Base-by-base conservation (phyloP, 139 green algal species). In the Choricystis sp. region DNA sequence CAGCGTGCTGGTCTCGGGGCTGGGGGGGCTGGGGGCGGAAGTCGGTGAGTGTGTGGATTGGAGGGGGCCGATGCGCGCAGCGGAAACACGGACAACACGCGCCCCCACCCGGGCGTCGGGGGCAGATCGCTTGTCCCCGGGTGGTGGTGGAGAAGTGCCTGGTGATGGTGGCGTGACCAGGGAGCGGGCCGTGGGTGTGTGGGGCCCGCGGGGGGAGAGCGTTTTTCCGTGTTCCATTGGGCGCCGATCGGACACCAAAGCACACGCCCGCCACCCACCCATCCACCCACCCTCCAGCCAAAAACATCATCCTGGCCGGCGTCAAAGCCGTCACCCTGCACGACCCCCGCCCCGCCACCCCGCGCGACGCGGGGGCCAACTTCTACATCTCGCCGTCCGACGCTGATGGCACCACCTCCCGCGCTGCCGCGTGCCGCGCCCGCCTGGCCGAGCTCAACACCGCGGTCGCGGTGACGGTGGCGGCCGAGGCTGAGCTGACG, bases 331-430 rank as follows among this genome's bases (percentile, higher is more conserved):
- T 99, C 14, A 93, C 87, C 0, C 56, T 99, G 1, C 83, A 95
- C 26, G 94, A 98, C 70, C 60, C 58, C 14, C 60, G 26, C 19
- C 60, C 60, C 0, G 77, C 85, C 1, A 64, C 74, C 19, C 20
- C 86, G 30, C 30, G 40, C 19, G 86, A 98, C 68, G 79, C 98
- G 48, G 82, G 73, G 22, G 70, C 86, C 0, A 89, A 98, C 66
- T 99, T 99, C 72, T 98, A 98, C 77, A 73, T 98, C 4, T n/a
- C n/a, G n/a, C n/a, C n/a, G n/a, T 80, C 64, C 1, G 83, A 95
- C 69, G 78, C 61, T 14, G 89, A 97, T 56, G 70, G 97, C 3
- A 93, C 90, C 4, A 81, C 77, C 48, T 94, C 95, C 69, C 72
- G 90, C 1, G 93, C 93, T 3, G 76, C 88, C 64, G 85, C 91